Evolutionary conservation across 257 asterid species (phyloP).

Genomic region (Solanum habrochaites): DNA sequence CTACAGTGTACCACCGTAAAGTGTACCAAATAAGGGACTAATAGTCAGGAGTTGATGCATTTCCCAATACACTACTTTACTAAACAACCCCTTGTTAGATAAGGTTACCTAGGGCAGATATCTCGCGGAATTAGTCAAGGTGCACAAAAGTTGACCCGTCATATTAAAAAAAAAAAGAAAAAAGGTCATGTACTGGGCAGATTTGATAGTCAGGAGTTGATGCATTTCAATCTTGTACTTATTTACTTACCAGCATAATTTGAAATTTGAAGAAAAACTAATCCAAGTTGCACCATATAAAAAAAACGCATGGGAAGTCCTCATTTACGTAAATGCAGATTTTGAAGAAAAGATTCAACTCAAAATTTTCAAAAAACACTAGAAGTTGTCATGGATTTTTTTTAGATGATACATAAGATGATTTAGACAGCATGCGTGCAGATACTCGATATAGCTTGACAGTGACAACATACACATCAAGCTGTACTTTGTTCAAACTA

Average conservation of each 20-base stretch:
- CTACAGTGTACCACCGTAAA: too few relatives aligned
- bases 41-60: too few relatives aligned
- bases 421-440: not conserved
- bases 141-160: not conserved
- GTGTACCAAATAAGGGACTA: not conserved
- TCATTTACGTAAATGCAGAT: not conserved
- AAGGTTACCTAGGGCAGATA: too few relatives aligned
- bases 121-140: too few relatives aligned
- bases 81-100: too few relatives aligned
- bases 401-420: not conserved
- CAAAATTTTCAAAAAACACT: not conserved
- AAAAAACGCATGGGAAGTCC: not conserved
- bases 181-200: not conserved
- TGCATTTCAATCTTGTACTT: not conserved
- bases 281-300: not conserved
- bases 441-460: not conserved
- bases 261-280: not conserved
- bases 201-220: not conserved
- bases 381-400: not conserved
- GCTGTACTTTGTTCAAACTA: constrained; percentile 1
- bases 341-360: not conserved
- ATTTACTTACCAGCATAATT: not conserved
- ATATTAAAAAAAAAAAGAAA: too few relatives aligned
- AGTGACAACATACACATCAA: not conserved
- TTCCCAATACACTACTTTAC: too few relatives aligned